phyloP scores from a whole-genome alignment of 2,329 filamentous ascomycete genomes.

The Zymoseptoria passerinii region DNA sequence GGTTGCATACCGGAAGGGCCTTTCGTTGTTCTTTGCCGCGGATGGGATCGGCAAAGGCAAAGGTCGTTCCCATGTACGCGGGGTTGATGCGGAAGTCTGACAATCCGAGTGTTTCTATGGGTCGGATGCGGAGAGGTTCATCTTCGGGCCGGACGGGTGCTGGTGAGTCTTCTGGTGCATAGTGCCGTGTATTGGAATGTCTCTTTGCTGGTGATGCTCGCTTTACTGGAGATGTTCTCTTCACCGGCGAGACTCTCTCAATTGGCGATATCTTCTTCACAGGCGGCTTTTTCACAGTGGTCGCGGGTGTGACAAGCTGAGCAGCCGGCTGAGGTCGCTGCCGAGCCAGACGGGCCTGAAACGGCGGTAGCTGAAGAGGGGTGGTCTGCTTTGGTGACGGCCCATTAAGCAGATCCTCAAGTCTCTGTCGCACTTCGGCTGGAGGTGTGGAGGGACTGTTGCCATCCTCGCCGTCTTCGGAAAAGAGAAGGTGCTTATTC shows the following conservation, averaged over 20 bases:
- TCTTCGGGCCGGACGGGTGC: constrained; percentile 25
- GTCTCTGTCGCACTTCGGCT: constrained; percentile 8
- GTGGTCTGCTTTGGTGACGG: constrained; percentile 6
- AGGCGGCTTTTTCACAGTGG: not conserved
- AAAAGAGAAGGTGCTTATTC: constrained; percentile 19
- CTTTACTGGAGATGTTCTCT: constrained; percentile 5
- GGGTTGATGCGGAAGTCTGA: constrained; percentile 81
- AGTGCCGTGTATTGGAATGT: not conserved
- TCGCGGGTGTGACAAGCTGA: constrained; percentile 3
- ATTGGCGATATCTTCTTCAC: not conserved
- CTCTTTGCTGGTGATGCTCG: constrained; percentile 1
- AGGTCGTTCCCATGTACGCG: constrained; percentile 60
- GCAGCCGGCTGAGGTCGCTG: not conserved
- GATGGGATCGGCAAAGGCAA: constrained; percentile 67
- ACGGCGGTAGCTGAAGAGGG: constrained; percentile 2
- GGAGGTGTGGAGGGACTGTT: constrained; percentile 5
- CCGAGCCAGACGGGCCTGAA: not conserved
- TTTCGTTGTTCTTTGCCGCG: constrained; percentile 61
- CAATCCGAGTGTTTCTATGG: constrained; percentile 50
- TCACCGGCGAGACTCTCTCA: not conserved
- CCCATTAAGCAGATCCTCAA: constrained; percentile 19
- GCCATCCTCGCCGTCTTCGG: constrained; percentile 24
- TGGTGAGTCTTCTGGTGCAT: constrained; percentile 10
- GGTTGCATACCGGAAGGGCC: constrained; percentile 65
- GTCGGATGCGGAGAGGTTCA: constrained; percentile 49